Base-by-base conservation (phyloP, 2,329 filamentous ascomycete genomes). In the Verticillium longisporum region DNA sequence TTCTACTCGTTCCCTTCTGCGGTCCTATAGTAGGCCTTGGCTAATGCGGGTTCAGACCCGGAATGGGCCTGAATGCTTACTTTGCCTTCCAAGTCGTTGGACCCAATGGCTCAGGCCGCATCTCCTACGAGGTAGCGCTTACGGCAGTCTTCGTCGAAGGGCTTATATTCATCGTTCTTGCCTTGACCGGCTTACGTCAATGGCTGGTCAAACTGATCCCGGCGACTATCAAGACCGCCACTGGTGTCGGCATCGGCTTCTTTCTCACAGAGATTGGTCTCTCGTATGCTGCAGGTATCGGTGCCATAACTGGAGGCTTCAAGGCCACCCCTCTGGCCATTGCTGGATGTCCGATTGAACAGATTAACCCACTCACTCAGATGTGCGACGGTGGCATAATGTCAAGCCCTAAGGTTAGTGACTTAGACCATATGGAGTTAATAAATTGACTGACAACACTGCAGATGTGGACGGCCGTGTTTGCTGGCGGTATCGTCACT, bases 381-480 rank as follows among this genome's bases (percentile, higher is more conserved):
- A 77, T 81, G 66, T 88, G 86, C 64, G 69, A 75, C 4, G 77
- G 78, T 21, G 80, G 86, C 31, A 86, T 91, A 70, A 92, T 96
- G 90, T 82, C 87, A 5, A 95, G 84, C 68, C 88, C 91, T 9
- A 89, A 89, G 57, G 88, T 9, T 18, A 13, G 62, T 62, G 63
- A 55, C 26, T 3, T 18, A 10, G 31, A 11, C n/a, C 15, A 10
- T 54, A 6, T 18, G n/a, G 7, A 26, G 4, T 26, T 4, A 26
- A 26, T 4, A 26, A 26, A 26, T n/a, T n/a, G n/a, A 13, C 56
- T 32, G 36, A 26, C 45, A 21, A 14, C 18, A 32, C 2, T 45
- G 33, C 62, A 87, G 85, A 78, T 96, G 81, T 97, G 92, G 92
- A 84, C 96, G 60, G 92, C 90, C 11, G 88, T 96, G 65, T 88